Evolutionary conservation across 2,329 filamentous ascomycete species (phyloP).

Genomic region (Phyllosticta citrichinensis): DNA sequence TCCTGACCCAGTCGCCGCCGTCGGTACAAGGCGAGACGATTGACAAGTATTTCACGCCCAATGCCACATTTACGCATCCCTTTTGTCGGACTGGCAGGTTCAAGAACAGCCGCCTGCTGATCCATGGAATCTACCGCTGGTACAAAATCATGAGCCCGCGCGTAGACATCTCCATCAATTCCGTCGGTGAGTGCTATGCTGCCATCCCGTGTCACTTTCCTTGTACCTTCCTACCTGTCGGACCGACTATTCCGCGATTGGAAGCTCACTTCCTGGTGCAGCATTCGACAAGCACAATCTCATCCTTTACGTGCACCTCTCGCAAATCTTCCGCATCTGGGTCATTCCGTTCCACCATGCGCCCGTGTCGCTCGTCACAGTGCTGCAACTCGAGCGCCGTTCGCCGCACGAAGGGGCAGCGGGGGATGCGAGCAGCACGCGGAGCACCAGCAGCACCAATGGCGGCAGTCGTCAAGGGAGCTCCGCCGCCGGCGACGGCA

Average conservation of each 20-base stretch:
- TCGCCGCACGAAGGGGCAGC: slow-evolving; percentile 1
- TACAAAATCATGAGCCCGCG: slow-evolving; percentile 73
- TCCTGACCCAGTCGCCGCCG: slow-evolving; percentile 57
- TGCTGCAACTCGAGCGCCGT: slow-evolving; percentile 50
- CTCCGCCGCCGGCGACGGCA: slow-evolving; percentile 20
- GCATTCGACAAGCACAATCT: slow-evolving; percentile 58
- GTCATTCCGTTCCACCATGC: slow-evolving; percentile 65
- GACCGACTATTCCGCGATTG: not conserved
- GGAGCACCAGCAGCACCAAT: not conserved
- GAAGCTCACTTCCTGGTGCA: slow-evolving; percentile 21
- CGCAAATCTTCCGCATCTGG: slow-evolving; percentile 69
- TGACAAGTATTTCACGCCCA: slow-evolving; percentile 60
- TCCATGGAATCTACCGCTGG: slow-evolving; percentile 58
- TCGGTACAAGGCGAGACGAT: slow-evolving; percentile 56
- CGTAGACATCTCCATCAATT: slow-evolving; percentile 58
- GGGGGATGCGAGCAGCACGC: not conserved
- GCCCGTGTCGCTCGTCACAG: slow-evolving; percentile 56
- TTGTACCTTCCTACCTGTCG: not conserved
- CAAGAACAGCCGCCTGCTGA: slow-evolving; percentile 53
- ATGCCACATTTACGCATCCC: slow-evolving; percentile 67
- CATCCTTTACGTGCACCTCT: slow-evolving; percentile 63
- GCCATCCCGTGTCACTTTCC: not conserved
- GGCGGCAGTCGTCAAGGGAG: slow-evolving; percentile 8
- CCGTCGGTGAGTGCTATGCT: slow-evolving; percentile 37
- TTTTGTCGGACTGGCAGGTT: slow-evolving; percentile 59